A percentile compares a stretch with the other conserved stretches of the same genome.
Evolutionary conservation across 805 yeast genomes (phyloP).

Genomic region (Candida ipomoeae): DNA sequence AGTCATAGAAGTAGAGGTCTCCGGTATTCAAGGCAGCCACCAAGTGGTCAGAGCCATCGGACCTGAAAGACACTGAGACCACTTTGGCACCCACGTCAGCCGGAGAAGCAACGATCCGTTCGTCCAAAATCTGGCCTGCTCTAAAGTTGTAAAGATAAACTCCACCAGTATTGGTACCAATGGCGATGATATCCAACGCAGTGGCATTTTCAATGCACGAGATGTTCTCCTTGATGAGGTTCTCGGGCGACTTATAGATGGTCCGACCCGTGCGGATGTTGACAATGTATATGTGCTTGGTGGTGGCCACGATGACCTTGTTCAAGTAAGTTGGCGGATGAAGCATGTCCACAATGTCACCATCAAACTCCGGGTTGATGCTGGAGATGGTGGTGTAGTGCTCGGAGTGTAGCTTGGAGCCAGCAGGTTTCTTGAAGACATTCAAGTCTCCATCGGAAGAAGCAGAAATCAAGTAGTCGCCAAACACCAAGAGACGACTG

Average conservation of each 20-base stretch:
- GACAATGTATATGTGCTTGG: constrained; percentile 53
- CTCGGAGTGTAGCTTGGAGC: constrained; percentile 51
- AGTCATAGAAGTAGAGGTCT: constrained; percentile 80
- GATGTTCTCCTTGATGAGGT: constrained; percentile 50
- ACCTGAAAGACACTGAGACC: constrained; percentile 75
- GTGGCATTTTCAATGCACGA: constrained; percentile 81
- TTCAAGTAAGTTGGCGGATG: constrained; percentile 93
- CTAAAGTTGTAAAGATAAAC: constrained; percentile 64
- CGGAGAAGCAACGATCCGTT: constrained; percentile 47
- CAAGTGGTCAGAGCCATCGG: constrained; percentile 82
- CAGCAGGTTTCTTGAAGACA: constrained; percentile 49
- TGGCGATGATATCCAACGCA: constrained; percentile 74
- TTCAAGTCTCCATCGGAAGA: constrained; percentile 39
- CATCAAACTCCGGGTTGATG: constrained; percentile 54
- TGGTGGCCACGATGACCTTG: constrained; percentile 81
- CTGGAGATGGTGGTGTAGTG: constrained; percentile 60
- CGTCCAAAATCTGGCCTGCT: constrained; percentile 50
- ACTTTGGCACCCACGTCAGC: constrained; percentile 38
- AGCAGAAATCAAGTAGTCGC: constrained; percentile 67
- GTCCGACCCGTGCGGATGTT: constrained; percentile 77
- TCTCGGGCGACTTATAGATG: constrained; percentile 48
- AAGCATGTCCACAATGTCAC: constrained; percentile 60
- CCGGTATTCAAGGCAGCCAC: constrained; percentile 79
- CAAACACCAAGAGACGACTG: constrained; percentile 59
- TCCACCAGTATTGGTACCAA: constrained; percentile 70